phyloP scores from a whole-genome alignment of 177 flowering plant genomes.

The Vitis hybrid region DNA sequence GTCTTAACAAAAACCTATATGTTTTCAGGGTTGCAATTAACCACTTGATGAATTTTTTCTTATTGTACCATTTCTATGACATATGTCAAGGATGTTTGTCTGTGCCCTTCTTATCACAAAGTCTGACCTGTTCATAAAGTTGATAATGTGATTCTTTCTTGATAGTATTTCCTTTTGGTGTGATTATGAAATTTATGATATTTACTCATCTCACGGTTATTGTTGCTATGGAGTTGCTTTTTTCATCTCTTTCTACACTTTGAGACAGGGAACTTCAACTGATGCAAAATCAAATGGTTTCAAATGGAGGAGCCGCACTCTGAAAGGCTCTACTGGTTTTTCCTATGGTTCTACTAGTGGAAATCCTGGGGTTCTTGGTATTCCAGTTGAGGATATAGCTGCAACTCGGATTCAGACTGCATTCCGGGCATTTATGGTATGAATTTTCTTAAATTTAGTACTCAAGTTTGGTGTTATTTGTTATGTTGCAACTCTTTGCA shows the following conservation, averaged over 20 bases:
- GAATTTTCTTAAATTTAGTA: not conserved
- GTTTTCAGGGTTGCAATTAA: not conserved
- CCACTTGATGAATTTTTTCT: not conserved
- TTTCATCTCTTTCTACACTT: not conserved
- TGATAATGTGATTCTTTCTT: not conserved
- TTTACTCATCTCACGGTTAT: not conserved
- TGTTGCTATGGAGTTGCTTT: not conserved
- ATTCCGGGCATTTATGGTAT: constrained; percentile 69
- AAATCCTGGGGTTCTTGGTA: constrained; percentile 24
- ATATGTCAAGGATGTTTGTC: not conserved
- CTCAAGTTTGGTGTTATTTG: not conserved
- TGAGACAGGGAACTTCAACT: constrained; percentile 42
- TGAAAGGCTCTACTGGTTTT: constrained; percentile 27
- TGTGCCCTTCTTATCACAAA: not conserved
- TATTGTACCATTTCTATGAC: not conserved
- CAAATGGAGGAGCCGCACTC: constrained; percentile 34
- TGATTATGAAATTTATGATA: not conserved
- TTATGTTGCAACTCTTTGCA: not conserved
- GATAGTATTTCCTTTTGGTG: not conserved
- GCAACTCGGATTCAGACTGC: constrained; percentile 84
- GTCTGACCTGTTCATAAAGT: not conserved
- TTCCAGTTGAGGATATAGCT: constrained; percentile 66
- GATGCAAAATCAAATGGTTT: constrained; percentile 43
- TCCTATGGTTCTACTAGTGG: constrained; percentile 29
- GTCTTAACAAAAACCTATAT: not conserved